phyloP scores from a whole-genome alignment of 805 yeast species.

The Hanseniaspora thailandica region DNA sequence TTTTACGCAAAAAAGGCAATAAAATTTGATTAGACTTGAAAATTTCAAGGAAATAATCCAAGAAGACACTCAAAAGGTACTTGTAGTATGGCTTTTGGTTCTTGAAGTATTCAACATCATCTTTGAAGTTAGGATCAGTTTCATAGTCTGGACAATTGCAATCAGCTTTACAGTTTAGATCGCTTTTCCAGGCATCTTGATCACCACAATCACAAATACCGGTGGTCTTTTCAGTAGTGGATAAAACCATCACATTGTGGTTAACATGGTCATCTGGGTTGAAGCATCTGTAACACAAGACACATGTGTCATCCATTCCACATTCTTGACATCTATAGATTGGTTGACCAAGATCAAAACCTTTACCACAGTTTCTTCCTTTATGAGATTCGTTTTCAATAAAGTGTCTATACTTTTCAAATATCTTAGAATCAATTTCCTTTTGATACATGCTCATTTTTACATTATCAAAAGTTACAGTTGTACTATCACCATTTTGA shows the following conservation, averaged over 20 bases:
- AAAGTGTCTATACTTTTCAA: background rate
- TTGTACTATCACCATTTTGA: no score
- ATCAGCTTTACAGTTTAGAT: slow-evolving; percentile 39
- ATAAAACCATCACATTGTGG: slow-evolving; percentile 49
- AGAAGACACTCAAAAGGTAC: slow-evolving; percentile 24
- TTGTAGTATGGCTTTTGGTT: slow-evolving; percentile 18
- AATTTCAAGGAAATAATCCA: slow-evolving; percentile 35
- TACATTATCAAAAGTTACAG: no score
- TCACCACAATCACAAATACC: slow-evolving; percentile 73
- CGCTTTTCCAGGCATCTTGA: slow-evolving; percentile 45
- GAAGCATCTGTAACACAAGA: slow-evolving; percentile 61
- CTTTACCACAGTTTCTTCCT: slow-evolving; percentile 59
- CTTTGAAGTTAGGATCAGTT: slow-evolving; percentile 9
- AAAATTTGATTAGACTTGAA: slow-evolving; percentile 28
- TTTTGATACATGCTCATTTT: background rate
- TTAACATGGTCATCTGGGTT: slow-evolving; percentile 54
- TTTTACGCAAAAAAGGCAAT: background rate
- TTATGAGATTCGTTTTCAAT: slow-evolving; percentile 29
- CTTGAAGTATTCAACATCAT: background rate
- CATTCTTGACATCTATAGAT: slow-evolving; percentile 67
- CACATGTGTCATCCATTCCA: slow-evolving; percentile 69
- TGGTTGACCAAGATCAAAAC: slow-evolving; percentile 49
- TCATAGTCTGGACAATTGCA: slow-evolving; percentile 9
- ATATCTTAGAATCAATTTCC: background rate
- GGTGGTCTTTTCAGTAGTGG: slow-evolving; percentile 36